Percentiles rank a stretch among this genome's conserved stretches.
Conservation (phyloP, 176 grass and related monocot species). For the Carex parvula region DNA sequence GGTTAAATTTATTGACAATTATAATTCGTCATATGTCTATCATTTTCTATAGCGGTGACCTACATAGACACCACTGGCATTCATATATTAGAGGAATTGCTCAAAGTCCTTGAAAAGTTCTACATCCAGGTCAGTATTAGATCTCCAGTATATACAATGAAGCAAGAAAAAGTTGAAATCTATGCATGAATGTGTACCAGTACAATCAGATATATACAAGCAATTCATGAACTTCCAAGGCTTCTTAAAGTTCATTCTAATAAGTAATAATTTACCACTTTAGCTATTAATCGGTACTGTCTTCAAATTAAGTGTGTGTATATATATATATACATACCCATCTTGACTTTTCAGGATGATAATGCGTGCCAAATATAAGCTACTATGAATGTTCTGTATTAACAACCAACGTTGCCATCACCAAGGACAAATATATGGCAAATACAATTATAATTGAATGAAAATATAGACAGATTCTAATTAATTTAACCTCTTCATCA, state of each 20-base stretch:
- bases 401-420: not conserved
- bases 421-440: no score
- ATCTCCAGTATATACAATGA: not conserved
- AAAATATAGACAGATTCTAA: not conserved
- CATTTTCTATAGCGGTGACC: conserved; percentile 46
- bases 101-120: conserved; percentile 45
- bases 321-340: not conserved
- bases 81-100: conserved; percentile 51
- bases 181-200: not conserved
- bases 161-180: not conserved
- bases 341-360: not conserved
- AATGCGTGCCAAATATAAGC: not conserved
- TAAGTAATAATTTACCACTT: not conserved
- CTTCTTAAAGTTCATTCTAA: not conserved
- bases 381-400: not conserved
- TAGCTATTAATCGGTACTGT: not conserved
- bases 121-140: conserved; percentile 44
- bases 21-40: not conserved
- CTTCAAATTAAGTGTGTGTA: not conserved
- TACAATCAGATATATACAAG: not conserved
- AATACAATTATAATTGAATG: not conserved
- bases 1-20: not conserved
- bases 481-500: not conserved
- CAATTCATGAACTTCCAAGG: not conserved
- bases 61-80: conserved; percentile 68